Evolutionary conservation across 176 grass and related monocot genomes (phyloP).

Genomic region (Oryza meridionalis): DNA sequence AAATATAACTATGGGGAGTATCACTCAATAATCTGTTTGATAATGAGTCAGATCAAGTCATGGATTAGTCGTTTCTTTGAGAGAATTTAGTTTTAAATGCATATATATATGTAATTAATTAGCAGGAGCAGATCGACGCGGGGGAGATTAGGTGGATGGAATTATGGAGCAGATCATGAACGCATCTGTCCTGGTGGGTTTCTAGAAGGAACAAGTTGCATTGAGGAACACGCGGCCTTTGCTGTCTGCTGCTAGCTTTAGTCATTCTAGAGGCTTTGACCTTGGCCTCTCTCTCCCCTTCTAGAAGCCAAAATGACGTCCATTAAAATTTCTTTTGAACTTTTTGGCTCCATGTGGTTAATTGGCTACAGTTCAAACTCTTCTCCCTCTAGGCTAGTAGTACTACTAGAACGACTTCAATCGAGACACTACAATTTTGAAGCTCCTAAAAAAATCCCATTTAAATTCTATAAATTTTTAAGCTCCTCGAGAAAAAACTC

Average conservation of each 20-base stretch:
- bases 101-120: not conserved
- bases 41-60: too few species aligned
- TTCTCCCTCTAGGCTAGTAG: not conserved
- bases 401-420: too few species aligned
- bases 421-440: too few species aligned
- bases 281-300: not conserved
- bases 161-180: not conserved
- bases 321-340: not conserved
- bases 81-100: not conserved
- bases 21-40: too few species aligned
- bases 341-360: not conserved
- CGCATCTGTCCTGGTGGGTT: not conserved
- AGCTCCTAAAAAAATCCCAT: too few species aligned
- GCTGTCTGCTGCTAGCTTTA: not conserved
- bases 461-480: too few species aligned
- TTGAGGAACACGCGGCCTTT: not conserved
- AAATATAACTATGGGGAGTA: too few species aligned
- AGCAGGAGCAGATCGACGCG: not conserved
- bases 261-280: constrained; percentile 47
- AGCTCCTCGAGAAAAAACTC: too few species aligned
- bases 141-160: not conserved
- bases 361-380: not conserved
- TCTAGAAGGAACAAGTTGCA: constrained; percentile 12
- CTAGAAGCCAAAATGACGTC: constrained; percentile 33
- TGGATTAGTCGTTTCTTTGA: not conserved